Percentiles rank a stretch among this genome's conserved stretches.
Evolutionary conservation across 805 yeast species (phyloP).

Genomic region (Hanseniaspora pseudoguilliermondii): DNA sequence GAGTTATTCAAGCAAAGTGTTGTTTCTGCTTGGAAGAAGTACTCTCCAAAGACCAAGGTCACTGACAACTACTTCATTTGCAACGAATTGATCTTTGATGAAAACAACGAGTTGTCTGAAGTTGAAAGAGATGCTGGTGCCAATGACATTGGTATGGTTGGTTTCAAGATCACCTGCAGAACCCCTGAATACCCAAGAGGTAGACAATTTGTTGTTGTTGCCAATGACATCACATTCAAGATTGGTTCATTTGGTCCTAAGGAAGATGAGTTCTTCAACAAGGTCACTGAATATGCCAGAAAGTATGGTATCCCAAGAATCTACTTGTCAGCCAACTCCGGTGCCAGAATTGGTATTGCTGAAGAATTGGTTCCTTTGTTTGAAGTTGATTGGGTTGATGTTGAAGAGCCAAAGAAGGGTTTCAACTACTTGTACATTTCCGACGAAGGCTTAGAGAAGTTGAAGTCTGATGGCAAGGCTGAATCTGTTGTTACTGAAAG

Average conservation of each 20-base stretch:
- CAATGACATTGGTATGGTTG: conserved; percentile 94
- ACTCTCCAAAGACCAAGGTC: conserved; percentile 40
- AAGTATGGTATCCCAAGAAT: conserved; percentile 87
- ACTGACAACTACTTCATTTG: conserved; percentile 70
- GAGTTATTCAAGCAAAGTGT: conserved; percentile 93
- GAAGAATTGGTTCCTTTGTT: conserved; percentile 84
- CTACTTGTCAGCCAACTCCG: conserved; percentile 94
- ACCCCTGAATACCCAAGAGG: conserved; percentile 97
- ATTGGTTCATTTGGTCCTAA: conserved; percentile 98
- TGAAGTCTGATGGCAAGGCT: conserved; percentile 48
- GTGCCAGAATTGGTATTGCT: conserved; percentile 97
- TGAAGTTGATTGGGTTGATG: conserved; percentile 87
- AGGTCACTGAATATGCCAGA: conserved; percentile 86
- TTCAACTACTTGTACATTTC: conserved; percentile 78
- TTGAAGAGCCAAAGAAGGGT: conserved; percentile 64
- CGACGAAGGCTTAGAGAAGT: conserved; percentile 44
- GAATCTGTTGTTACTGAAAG: conserved; percentile 61
- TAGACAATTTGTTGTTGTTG: conserved; percentile 82
- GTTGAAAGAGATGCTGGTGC: conserved; percentile 94
- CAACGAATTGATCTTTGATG: conserved; percentile 75
- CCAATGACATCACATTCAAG: conserved; percentile 94
- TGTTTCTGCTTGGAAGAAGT: conserved; percentile 68
- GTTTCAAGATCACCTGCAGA: conserved; percentile 77
- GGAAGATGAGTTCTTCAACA: conserved; percentile 84
- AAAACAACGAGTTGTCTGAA: conserved; percentile 64